Evolutionary conservation across 129 eudicot genomes (phyloP), one percentile per base, ranked within the genome.

Genomic region (Arctium lappa): DNA sequence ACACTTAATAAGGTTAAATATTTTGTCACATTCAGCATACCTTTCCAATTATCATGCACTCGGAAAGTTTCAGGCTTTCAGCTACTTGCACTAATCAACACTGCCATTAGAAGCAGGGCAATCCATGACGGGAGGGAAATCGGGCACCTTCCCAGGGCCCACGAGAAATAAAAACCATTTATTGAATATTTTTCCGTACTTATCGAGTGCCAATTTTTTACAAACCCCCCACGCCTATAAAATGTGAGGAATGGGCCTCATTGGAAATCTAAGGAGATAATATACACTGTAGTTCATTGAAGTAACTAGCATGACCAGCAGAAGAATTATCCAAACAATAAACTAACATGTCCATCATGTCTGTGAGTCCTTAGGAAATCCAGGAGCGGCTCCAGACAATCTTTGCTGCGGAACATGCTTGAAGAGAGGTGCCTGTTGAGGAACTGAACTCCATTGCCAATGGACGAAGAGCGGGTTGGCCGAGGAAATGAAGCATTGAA

Each of bases 391-490:
- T 96, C 99, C 80, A 96, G 73, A 83, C 87, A 96, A 27, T 96
- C 99, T 88, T 91, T 93, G 90, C 77, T 93, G 75, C 94, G 95
- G 76, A 96, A 96, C 99, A 96, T 90, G 89, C 79, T 88, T 46
- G 99, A 96, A 80, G 99, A 96, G 29, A 96, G 94, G 85, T 96
- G 98, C 11, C 99, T 89, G 75, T 96, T 96, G 68, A 96, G 98
- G 82, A 96, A 96, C 84, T 93, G 98, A 73, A 96, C 98, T 37
- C 99, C 99, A 82, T 93, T 96, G 66, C 98, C 98, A 69, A 96
- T 93, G 75, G 90, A 93, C 10, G 97, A 93, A 10, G 99, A 96
- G 6, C 97, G 92, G 6, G 87, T 86, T 72, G 99, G 96, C 60
- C 96, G 92, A 66, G 99, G 98, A 88, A 91, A 85, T 69, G 94